phyloP scores from a whole-genome alignment of 192 early-diverging fungal genomes.

The Helicostylum pulchrum region DNA sequence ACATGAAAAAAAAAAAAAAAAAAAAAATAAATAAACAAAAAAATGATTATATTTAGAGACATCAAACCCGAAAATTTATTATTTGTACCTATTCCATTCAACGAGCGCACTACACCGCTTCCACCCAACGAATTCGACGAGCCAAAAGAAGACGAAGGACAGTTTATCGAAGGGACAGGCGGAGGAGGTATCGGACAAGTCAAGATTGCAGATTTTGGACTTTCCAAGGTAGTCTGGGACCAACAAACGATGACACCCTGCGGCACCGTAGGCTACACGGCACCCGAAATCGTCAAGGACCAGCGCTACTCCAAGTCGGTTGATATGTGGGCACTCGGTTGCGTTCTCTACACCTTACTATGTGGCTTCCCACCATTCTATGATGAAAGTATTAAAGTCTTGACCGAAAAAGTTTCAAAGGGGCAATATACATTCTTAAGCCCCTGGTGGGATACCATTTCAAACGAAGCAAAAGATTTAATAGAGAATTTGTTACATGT shows the following conservation, averaged over 20 bases:
- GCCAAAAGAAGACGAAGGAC: conserved; percentile 71
- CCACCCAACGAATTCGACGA: conserved; percentile 47
- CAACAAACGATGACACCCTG: conserved; percentile 87
- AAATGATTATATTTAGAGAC: conserved; percentile 50
- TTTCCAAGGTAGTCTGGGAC: conserved; percentile 84
- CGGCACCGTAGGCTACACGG: conserved; percentile 92
- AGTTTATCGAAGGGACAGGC: conserved; percentile 68
- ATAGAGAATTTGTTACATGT: conserved; percentile 66
- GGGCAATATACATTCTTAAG: conserved; percentile 84
- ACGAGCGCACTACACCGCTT: conserved; percentile 14
- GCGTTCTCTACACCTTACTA: conserved; percentile 78
- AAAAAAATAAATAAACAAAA: no score
- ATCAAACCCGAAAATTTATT: conserved; percentile 93
- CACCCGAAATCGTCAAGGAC: conserved; percentile 87
- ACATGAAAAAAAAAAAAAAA: no score
- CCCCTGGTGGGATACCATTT: conserved; percentile 92
- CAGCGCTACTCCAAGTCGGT: conserved; percentile 78
- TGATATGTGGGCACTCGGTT: conserved; percentile 85
- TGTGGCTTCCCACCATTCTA: conserved; percentile 84
- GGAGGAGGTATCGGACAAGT: conserved; percentile 81
- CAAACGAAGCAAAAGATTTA: conserved; percentile 69
- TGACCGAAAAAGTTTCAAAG: conserved; percentile 83
- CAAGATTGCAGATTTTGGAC: conserved; percentile 89
- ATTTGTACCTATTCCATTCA: conserved; percentile 69
- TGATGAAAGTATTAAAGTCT: conserved; percentile 71